phyloP scores from a whole-genome alignment of 2,329 filamentous ascomycete species.

The Rhexocercosporidium sp. region DNA sequence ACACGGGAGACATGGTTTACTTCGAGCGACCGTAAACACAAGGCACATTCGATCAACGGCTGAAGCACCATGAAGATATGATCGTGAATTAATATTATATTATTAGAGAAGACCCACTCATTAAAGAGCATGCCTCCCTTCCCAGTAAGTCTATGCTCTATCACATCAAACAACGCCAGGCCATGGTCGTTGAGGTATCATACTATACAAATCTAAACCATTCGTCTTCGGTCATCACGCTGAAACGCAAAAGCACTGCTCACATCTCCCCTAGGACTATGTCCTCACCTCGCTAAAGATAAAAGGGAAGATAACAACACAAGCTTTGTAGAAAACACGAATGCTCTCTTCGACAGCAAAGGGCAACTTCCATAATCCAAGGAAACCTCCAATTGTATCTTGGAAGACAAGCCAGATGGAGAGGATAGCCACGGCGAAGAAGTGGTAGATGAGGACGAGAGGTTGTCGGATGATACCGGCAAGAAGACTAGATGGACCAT shows the following conservation, averaged over 20 bases:
- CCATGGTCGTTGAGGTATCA: conserved; percentile 9
- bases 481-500: conserved; percentile 81
- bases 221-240: conserved; percentile 8
- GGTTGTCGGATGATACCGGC: conserved; percentile 82
- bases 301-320: conserved; percentile 81
- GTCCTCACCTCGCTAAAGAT: conserved; percentile 69
- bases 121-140: conserved; percentile 7
- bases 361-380: conserved; percentile 62
- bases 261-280: conserved; percentile 14
- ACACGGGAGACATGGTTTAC: too few relatives aligned
- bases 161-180: not conserved
- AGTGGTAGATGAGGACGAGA: conserved; percentile 83
- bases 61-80: not conserved
- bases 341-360: conserved; percentile 68
- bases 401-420: conserved; percentile 70
- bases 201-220: not conserved
- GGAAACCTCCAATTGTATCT: conserved; percentile 55
- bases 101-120: not conserved
- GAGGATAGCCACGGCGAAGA: conserved; percentile 91
- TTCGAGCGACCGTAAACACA: too few relatives aligned
- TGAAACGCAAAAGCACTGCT: conserved; percentile 2
- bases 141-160: not conserved
- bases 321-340: conserved; percentile 79
- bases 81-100: not conserved
- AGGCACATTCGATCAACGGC: too few relatives aligned